Evolutionary conservation across 1,284 basidiomycete species (phyloP), one percentile per base, ranked within the genome.

Genomic region (Rhodotorula sp.): DNA sequence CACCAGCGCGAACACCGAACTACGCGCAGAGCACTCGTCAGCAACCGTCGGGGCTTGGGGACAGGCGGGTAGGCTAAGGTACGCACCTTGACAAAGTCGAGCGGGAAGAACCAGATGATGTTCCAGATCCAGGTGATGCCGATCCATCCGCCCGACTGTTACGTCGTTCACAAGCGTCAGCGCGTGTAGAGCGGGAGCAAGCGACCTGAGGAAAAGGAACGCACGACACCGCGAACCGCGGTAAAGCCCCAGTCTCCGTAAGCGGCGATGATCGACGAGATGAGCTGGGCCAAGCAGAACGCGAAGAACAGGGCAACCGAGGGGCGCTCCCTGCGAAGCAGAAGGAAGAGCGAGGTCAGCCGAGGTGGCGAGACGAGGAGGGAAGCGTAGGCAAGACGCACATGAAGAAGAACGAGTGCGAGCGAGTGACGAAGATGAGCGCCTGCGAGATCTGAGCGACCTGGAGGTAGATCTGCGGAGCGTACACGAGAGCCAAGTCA

Each of bases 401-500:
- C 34, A 52, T 39, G 87, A 95, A 97, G 87, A 94, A 98, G 86
- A 92, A 95, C 36, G 91, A 86, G 81, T 97, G 94, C 96, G 85
- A 97, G 24, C 74, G 71, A 11, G 71, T 75, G 64, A 73, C 46
- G 60, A 73, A 75, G 63, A 73, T 73, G 71, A 98, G 85, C 6
- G 94, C 94, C 82, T 98, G 94, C 67, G 94, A 97, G 83, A 97
- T 96, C 82, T 97, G 94, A 75, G 94, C 94, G 73, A 97, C 94
- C 82, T 93, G 90, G 74, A 74, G 66, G 69, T 71, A 71, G 46
- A 48, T 9, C 11, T 10, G 22, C 27, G 29, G 48, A 10, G 13
- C 2, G n/a, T 6, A 22, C 6, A 52, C 15, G 30, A 60, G 47
- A 7, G 44, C 19, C 53, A n/a, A 46, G 11, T 13, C 47, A 22